phyloP scores from a whole-genome alignment of 192 early-diverging fungal species.

The Coemansia sp. region DNA sequence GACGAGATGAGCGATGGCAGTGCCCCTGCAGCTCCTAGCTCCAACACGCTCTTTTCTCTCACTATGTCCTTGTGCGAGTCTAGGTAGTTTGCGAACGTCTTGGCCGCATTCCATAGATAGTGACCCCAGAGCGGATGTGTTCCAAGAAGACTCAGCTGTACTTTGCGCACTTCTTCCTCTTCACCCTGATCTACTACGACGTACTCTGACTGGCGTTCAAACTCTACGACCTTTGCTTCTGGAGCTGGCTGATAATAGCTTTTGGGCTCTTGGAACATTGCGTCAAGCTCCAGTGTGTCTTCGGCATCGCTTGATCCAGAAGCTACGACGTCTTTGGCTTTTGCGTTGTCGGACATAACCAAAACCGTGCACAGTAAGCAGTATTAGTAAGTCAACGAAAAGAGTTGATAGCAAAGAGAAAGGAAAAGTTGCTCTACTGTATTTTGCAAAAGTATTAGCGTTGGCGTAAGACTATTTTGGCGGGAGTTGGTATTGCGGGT shows the following conservation, averaged over 20 bases:
- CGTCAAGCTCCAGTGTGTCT: conserved; percentile 10
- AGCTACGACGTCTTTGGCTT: neutral
- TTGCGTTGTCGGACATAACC: neutral
- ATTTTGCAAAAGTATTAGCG: conserved; percentile 9
- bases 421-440: neutral
- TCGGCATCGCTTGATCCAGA: conserved; percentile 15
- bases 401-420: neutral
- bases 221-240: conserved; percentile 59
- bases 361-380: neutral
- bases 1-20: conserved; percentile 74
- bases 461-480: too few relatives aligned
- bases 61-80: conserved; percentile 67
- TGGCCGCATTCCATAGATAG: conserved; percentile 89
- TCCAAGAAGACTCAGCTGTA: conserved; percentile 65
- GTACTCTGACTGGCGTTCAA: conserved; percentile 51
- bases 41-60: conserved; percentile 65
- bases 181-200: conserved; percentile 19
- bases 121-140: conserved; percentile 85
- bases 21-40: conserved; percentile 83
- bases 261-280: conserved; percentile 49
- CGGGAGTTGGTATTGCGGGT: neutral
- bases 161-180: neutral
- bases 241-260: conserved; percentile 53
- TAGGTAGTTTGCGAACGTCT: conserved; percentile 75
- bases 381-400: neutral